A percentile compares a stretch with the other conserved stretches of the same genome.
These are phyloP conservation scores for Russula dissimulans DNA, from an alignment of 768 basidiomycete genomes.

Conservation along the genomic window DNA sequence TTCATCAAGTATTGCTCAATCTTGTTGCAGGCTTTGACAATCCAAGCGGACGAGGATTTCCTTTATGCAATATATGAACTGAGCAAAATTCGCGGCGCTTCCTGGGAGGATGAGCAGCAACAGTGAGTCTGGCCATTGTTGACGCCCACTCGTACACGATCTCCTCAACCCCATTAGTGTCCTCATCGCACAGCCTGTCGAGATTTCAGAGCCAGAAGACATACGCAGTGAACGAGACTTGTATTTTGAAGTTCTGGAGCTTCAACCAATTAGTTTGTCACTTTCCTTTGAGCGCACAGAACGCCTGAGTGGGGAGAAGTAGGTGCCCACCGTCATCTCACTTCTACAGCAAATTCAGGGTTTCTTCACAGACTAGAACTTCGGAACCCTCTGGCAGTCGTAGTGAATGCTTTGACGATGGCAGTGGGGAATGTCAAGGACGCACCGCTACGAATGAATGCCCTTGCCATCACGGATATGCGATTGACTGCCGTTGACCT, in stretches of 20 bases:
- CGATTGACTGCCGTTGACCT: constrained; percentile 79
- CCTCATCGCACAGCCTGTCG: constrained; percentile 59
- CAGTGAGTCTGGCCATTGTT: constrained; percentile 45
- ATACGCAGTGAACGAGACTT: constrained; percentile 65
- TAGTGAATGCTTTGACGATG: constrained; percentile 93
- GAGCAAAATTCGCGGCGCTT: constrained; percentile 80
- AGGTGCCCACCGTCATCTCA: constrained; percentile 22
- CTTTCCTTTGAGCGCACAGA: constrained; percentile 98
- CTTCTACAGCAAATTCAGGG: background rate
- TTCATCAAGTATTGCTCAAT: constrained; percentile 97
- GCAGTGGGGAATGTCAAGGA: constrained; percentile 95
- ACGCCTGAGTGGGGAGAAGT: constrained; percentile 89
- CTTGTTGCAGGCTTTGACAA: constrained; percentile 84
- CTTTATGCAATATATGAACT: constrained; percentile 88
- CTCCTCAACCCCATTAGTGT: constrained; percentile 35
- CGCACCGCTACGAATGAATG: constrained; percentile 89
- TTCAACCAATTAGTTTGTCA: constrained; percentile 88
- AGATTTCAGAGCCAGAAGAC: constrained; percentile 61
- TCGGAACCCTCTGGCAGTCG: constrained; percentile 86
- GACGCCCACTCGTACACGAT: constrained; percentile 1
- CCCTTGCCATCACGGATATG: constrained; percentile 90
- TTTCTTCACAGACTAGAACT: constrained; percentile 48
- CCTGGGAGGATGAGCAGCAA: constrained; percentile 71
- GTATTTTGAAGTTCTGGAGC: constrained; percentile 92
- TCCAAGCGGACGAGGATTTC: constrained; percentile 97